Evolutionary conservation across 257 asterid genomes (phyloP), one percentile per base, ranked within the genome.

Genomic region (Gentiana macrophylla): DNA sequence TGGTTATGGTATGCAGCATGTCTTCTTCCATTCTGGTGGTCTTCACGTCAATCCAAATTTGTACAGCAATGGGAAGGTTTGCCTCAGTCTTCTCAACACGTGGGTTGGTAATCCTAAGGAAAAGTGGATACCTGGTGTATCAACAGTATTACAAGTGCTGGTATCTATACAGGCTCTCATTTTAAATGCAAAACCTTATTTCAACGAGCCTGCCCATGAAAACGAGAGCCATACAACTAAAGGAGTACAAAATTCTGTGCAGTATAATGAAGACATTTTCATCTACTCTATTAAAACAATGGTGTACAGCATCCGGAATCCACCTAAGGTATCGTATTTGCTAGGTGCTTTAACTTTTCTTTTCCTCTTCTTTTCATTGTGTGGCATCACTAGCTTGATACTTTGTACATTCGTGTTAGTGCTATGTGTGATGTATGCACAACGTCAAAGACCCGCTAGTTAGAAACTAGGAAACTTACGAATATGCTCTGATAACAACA

Each of bases 41-140:
- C 62, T 68, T 55, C 59, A 69, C 8, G 53, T 73, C 53, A 73
- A 73, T 36, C 78, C 78, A 2, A 73, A 73, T 49, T 55, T 73
- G 66, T 73, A 68, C 35, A 33, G 24, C 5, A 33, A 43, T 57
- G 78, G 78, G 35, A 68, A 68, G 52, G 75, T 73, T 38, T 73
- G 78, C 62, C 72, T 73, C 36, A 73, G 75, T 60, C 72, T 73
- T 57, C 74, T 73, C 6, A 65, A 65, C 53, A 73, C 78, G 3
- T 73, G 78, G 78, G n/a, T 4, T 49, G 74, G 78, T 32, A 15
- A 24, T 8, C 46, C 33, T 12, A 13, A 44, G 47, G 78, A 73
- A 55, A 68, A 52, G 35, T 73, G 78, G 78, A 49, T 52, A 5
- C 78, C 75, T 15, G 33, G 48, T 11, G 12, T 34, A 37, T 73